Conservation (phyloP, 2,329 filamentous ascomycete genomes). For the Gremmenia infestans region DNA sequence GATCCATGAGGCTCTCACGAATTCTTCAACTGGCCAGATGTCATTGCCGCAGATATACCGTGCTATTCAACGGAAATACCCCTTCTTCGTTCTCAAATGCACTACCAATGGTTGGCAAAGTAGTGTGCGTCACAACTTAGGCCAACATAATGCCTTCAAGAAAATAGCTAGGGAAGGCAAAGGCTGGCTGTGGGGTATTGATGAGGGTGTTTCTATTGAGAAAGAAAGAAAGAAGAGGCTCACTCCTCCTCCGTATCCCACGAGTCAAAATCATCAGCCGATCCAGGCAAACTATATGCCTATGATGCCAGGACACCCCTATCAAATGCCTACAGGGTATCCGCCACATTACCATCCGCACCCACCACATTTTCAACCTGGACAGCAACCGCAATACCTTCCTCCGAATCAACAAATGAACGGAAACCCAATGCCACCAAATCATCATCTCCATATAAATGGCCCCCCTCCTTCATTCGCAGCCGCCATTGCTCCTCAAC, state of each 20-base stretch:
- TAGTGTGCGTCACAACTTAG: constrained; percentile 58
- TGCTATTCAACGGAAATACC: constrained; percentile 52
- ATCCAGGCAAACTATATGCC: constrained; percentile 10
- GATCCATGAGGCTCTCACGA: constrained; percentile 51
- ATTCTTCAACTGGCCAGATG: constrained; percentile 44
- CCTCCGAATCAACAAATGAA: constrained; percentile 15
- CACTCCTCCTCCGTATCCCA: constrained; percentile 38
- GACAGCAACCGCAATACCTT: constrained; percentile 21
- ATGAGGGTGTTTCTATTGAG: constrained; percentile 48
- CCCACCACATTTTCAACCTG: constrained; percentile 20
- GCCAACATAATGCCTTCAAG: constrained; percentile 50
- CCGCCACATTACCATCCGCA: constrained; percentile 10
- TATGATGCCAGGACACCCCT: constrained; percentile 17
- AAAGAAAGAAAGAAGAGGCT: constrained; percentile 46
- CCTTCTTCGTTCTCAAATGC: constrained; percentile 50
- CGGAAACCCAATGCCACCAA: constrained; percentile 12
- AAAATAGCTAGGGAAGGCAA: constrained; percentile 50
- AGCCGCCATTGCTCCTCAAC: constrained; percentile 21
- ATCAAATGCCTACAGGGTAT: constrained; percentile 23
- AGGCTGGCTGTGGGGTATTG: constrained; percentile 52
- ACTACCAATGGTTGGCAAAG: constrained; percentile 55
- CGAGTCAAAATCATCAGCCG: constrained; percentile 23
- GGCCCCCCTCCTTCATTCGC: constrained; percentile 12
- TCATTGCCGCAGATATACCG: constrained; percentile 57
- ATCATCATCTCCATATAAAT: constrained; percentile 14